Conservation (phyloP, 768 basidiomycete genomes). For the Coprinopsis sp. region DNA sequence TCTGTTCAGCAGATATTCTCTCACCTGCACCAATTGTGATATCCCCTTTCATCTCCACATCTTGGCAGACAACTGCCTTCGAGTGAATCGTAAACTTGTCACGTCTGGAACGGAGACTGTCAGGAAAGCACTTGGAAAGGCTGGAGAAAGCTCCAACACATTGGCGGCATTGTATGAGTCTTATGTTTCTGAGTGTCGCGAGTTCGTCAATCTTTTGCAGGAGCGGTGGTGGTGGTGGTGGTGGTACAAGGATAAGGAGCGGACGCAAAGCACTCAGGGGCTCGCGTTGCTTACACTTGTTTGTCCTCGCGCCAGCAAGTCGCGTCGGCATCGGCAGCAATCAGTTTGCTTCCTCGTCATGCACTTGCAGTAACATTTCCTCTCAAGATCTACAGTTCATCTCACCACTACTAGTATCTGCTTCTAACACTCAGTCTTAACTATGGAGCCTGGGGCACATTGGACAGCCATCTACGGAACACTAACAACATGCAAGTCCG, state of each 20-base stretch:
- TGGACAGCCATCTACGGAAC: conserved; percentile 54
- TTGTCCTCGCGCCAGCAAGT: background rate
- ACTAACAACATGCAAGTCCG: conserved; percentile 76
- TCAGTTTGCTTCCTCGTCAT: no score
- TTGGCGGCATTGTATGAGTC: conserved; percentile 35
- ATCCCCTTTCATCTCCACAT: conserved; percentile 91
- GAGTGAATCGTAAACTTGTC: conserved; percentile 90
- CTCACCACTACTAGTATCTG: background rate
- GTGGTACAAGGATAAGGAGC: background rate
- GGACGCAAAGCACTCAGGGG: background rate
- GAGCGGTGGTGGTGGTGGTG: background rate
- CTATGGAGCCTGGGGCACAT: conserved; percentile 30
- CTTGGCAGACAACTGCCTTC: conserved; percentile 86
- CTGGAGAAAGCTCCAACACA: conserved; percentile 27
- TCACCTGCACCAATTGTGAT: conserved; percentile 85
- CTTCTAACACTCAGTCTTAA: background rate
- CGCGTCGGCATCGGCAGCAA: no score
- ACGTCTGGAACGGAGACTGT: conserved; percentile 43
- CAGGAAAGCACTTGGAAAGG: background rate
- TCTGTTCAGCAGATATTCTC: background rate
- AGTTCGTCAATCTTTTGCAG: background rate
- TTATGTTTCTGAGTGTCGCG: no score
- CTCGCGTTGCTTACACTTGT: background rate
- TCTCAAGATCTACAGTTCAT: no score
- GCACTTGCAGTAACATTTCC: background rate